Evolutionary conservation across 129 eudicot genomes (phyloP).

Genomic region (Pittosporum tobira): DNA sequence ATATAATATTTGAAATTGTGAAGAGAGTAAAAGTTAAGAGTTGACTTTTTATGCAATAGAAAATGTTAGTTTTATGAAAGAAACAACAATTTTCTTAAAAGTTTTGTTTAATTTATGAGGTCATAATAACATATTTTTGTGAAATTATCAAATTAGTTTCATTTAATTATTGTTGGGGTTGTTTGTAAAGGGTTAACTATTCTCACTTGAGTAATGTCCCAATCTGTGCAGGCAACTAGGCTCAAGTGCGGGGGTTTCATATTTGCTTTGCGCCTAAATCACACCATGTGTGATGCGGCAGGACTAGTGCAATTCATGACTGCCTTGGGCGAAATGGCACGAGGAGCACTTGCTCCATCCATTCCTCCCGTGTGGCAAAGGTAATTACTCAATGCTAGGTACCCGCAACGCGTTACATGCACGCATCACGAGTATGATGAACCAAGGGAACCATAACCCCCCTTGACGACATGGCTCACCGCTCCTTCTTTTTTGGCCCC

Average conservation of each 20-base stretch:
- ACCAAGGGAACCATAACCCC: constrained; percentile 54
- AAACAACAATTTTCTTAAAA: too few relatives aligned
- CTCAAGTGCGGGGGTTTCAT: constrained; percentile 21
- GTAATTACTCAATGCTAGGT: constrained; percentile 13
- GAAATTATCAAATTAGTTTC: too few relatives aligned
- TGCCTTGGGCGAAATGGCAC: constrained; percentile 16
- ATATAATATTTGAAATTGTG: too few relatives aligned
- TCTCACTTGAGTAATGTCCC: too few relatives aligned
- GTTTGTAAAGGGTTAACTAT: too few relatives aligned
- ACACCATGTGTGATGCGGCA: constrained; percentile 63
- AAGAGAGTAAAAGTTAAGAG: too few relatives aligned
- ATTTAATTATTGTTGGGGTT: too few relatives aligned
- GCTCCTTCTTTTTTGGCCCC: too few relatives aligned
- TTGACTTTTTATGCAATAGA: too few relatives aligned
- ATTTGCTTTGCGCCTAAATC: constrained; percentile 31
- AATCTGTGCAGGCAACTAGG: constrained; percentile 20
- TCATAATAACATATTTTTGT: too few relatives aligned
- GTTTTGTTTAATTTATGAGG: too few relatives aligned
- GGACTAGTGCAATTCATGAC: constrained; percentile 60
- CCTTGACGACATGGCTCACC: constrained; percentile 48
- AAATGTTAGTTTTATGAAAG: too few relatives aligned
- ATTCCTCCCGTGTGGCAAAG: constrained; percentile 21
- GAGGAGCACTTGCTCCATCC: constrained; percentile 16
- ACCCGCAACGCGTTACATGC: constrained; percentile 16
- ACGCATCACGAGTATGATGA: constrained; percentile 45